Percentiles rank a stretch among this genome's conserved stretches.
Evolutionary conservation across 148 eudicot species (phyloP).

Genomic region (Amaranthus palmeri): DNA sequence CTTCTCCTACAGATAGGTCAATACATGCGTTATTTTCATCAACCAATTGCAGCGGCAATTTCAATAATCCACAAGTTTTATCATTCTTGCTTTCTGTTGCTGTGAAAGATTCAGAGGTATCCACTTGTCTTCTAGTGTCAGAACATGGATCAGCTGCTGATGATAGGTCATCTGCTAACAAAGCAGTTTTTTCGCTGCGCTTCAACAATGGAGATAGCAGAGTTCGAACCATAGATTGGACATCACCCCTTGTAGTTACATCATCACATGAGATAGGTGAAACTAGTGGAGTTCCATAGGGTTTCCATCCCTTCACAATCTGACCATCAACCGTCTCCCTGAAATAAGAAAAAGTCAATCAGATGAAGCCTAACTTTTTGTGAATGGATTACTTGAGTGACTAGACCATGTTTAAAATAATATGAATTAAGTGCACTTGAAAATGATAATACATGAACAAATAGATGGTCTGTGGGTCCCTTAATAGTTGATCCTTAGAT

Average conservation of each 20-base stretch:
- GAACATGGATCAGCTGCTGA: conserved; percentile 28
- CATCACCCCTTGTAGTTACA: conserved; percentile 63
- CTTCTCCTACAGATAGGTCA: conserved; percentile 78
- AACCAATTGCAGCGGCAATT: conserved; percentile 79
- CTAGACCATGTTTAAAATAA: not conserved
- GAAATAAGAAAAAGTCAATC: conserved; percentile 6
- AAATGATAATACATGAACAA: not conserved
- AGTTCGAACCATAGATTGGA: conserved; percentile 67
- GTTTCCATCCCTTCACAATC: conserved; percentile 61
- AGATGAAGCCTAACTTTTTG: not conserved
- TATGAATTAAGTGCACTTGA: not conserved
- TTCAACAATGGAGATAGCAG: conserved; percentile 77
- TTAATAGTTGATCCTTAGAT: not conserved
- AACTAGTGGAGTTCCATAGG: conserved; percentile 91
- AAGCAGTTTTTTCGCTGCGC: conserved; percentile 26
- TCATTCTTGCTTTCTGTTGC: conserved; percentile 29
- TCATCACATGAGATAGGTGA: conserved; percentile 66
- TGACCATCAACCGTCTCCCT: conserved; percentile 58
- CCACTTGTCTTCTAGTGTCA: conserved; percentile 28
- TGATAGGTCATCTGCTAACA: conserved; percentile 29
- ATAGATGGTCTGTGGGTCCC: not conserved
- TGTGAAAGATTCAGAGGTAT: conserved; percentile 25
- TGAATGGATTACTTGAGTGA: too few species aligned
- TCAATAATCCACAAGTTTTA: conserved; percentile 29
- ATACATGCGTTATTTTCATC: conserved; percentile 81